phyloP scores from a whole-genome alignment of 2,329 filamentous ascomycete genomes.

The Lasiodiplodia sp. region DNA sequence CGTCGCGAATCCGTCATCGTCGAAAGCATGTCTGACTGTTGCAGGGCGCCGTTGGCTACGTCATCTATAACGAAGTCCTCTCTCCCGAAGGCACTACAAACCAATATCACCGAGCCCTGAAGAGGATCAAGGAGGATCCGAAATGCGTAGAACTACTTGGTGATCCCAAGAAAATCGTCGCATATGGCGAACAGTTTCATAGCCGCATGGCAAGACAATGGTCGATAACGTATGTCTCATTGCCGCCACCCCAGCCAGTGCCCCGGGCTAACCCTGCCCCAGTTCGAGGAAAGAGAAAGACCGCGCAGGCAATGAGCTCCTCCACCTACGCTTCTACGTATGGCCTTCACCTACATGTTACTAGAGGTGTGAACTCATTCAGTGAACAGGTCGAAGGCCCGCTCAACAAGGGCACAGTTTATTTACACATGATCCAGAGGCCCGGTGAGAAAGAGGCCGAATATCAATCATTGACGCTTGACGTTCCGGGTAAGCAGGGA shows the following conservation, averaged over 20 bases:
- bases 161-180: conserved; percentile 71
- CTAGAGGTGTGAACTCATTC: neutral
- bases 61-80: conserved; percentile 48
- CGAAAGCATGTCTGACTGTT: conserved; percentile 22
- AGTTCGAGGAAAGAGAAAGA: conserved; percentile 74
- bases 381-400: conserved; percentile 75
- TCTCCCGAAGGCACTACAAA: conserved; percentile 78
- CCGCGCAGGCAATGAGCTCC: conserved; percentile 76
- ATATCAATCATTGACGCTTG: conserved; percentile 81
- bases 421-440: conserved; percentile 77
- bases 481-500: conserved; percentile 70
- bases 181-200: conserved; percentile 80
- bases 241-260: conserved; percentile 44
- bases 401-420: conserved; percentile 73
- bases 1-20: conserved; percentile 35
- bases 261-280: conserved; percentile 30
- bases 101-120: conserved; percentile 87
- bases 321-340: conserved; percentile 80
- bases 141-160: conserved; percentile 78
- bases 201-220: conserved; percentile 78
- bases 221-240: conserved; percentile 56
- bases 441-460: conserved; percentile 71
- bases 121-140: conserved; percentile 75
- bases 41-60: conserved; percentile 71
- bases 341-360: conserved; percentile 13